Evolutionary conservation across 1,284 basidiomycete genomes (phyloP).

Genomic region (Termitomyces sp.): DNA sequence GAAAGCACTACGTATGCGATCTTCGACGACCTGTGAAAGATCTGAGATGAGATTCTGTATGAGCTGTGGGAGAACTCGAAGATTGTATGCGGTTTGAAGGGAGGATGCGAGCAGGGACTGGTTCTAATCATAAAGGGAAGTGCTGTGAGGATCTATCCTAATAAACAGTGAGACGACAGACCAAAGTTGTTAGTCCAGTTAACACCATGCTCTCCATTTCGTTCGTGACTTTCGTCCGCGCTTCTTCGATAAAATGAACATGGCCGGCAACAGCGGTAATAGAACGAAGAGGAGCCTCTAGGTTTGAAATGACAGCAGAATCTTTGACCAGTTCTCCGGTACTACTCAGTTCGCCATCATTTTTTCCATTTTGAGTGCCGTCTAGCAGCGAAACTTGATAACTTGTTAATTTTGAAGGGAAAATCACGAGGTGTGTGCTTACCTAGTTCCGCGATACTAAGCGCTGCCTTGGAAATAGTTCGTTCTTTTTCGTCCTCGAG

Average conservation of each 20-base stretch:
- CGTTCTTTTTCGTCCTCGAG: slow-evolving; percentile 78
- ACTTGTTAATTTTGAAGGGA: not conserved
- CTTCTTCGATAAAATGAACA: slow-evolving; percentile 65
- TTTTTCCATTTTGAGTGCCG: slow-evolving; percentile 16
- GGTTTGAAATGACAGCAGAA: slow-evolving; percentile 10
- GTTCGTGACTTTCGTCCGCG: slow-evolving; percentile 62
- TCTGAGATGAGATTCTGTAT: slow-evolving; percentile 79
- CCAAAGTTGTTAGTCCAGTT: slow-evolving; percentile 68
- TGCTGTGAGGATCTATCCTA: not conserved
- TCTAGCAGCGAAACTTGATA: slow-evolving; percentile 38
- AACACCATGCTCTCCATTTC: slow-evolving; percentile 90
- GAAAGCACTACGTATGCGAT: slow-evolving; percentile 77
- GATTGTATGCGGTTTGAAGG: slow-evolving; percentile 91
- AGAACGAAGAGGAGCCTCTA: slow-evolving; percentile 54
- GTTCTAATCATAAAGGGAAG: slow-evolving; percentile 47
- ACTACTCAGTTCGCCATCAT: not conserved
- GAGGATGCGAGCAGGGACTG: slow-evolving; percentile 86
- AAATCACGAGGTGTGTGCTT: slow-evolving; percentile 22
- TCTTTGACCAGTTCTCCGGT: not conserved
- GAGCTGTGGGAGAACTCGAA: slow-evolving; percentile 78
- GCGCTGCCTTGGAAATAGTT: slow-evolving; percentile 82
- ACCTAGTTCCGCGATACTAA: slow-evolving; percentile 88
- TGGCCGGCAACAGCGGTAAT: slow-evolving; percentile 68
- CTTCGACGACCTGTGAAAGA: slow-evolving; percentile 79
- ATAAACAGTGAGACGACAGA: slow-evolving; percentile 30